Evolutionary conservation across 768 basidiomycete species (phyloP), one percentile per base, ranked within the genome.

Genomic region (Naganishia kalamii): DNA sequence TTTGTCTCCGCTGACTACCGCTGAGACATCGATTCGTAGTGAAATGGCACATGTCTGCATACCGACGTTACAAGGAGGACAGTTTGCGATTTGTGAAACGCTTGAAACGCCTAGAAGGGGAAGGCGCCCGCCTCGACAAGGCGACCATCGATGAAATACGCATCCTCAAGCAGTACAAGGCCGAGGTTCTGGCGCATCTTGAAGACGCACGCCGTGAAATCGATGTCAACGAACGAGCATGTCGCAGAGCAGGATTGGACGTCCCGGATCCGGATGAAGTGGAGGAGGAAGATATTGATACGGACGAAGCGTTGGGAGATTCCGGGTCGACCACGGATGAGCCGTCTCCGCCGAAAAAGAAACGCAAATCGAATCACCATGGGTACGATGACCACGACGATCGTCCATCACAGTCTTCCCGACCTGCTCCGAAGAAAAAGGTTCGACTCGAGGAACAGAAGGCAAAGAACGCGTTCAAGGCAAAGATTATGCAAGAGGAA

Each of bases 21-120:
- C 54, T 57, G 37, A 57, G 17, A 2, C 37, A 13, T 23, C n/a
- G 37, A 13, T 49, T 25, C 2, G 6, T 15, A 57, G 54, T 57
- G 35, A 57, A 40, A 27, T 57, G 54, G 54, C 54, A 57, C 23
- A 57, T 57, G 19, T 37, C 54, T 2, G 54, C 54, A 21, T 57
- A 57, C 54, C 54, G 54, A 21, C 35, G 37, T 23, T 57, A 57
- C 37, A 57, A 57, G 37, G 37, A 57, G 23, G 54, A 57, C 21
- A 57, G 54, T 27, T 27, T 33, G 23, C 35, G 33, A 21, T 57
- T 57, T 21, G 37, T 57, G 12, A n/a, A 27, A 35, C 54, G 54
- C 23, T 13, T 57, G 21, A 57, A 40, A 57, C 54, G 54, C n/a
- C 11, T 57, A 17, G 54, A 57, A 41, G 37, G 43, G 5, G 43